Base-by-base conservation (phyloP, 2,329 filamentous ascomycete species). In the Colletotrichum endophyticum region DNA sequence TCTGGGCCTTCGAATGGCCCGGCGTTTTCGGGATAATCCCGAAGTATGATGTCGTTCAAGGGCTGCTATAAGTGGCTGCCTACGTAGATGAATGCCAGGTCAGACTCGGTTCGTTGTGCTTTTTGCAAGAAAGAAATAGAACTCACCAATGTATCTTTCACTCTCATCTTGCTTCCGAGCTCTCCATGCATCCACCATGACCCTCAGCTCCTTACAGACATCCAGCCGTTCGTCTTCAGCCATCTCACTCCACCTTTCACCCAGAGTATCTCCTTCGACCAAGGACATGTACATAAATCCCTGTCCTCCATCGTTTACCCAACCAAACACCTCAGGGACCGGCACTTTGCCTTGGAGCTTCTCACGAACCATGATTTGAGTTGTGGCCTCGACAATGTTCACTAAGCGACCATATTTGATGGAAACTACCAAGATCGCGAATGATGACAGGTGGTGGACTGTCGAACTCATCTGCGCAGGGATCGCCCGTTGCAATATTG, bases 21-120 rank as follows among this genome's bases (percentile, higher is more conserved):
- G 0, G 3, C 0, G 7, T 28, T 12, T 11, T 16, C 8, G 13
- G 22, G 56, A 28, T 1, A 28, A 27, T 8, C 56, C 56, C 13
- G 56, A 28, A 59, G 13, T 6, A 59, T 28, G 27, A 49, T n/a
- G 9, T 28, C 56, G 56, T 59, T 19, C 22, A 28, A 19, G 8
- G 15, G 56, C n/a, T 25, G 13, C 25, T 28, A 3, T 3, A 25
- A 25, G 13, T 16, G 56, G 7, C 13, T 59, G 4, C 56, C 56
- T 59, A 1, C 22, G 11, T 49, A n/a, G 16, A 19, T 27, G 25
- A 59, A 28, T 8, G 0, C 13, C 19, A 59, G 8, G 13, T 2
- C 25, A 59, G 22, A 59, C 6, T 19, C 12, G 19, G n/a, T 49
- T 7, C 19, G 19, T 44, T 19, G 15, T 49, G 19, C 1, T 49